Evolutionary conservation across 257 asterid genomes (phyloP).

Genomic region (Anisodus tanguticus): DNA sequence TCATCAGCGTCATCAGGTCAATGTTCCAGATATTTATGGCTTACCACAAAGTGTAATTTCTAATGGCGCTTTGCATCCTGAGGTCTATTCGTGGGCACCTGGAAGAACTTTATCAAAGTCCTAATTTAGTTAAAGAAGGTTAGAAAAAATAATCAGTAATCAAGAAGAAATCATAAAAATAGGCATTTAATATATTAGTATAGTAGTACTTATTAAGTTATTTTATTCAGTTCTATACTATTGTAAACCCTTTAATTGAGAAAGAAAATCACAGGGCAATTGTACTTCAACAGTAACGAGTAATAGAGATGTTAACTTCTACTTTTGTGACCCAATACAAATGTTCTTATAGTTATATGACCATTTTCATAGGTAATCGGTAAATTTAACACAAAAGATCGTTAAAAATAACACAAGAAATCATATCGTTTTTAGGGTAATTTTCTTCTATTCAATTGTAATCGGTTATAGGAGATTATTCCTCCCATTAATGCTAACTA

Average conservation of each 20-base stretch:
- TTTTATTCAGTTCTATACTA: neutral
- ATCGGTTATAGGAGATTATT: too few species aligned
- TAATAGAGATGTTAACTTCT: neutral
- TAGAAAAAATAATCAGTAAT: neutral
- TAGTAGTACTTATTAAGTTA: neutral
- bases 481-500: too few species aligned
- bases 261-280: neutral
- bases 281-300: neutral
- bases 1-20: conserved; percentile 58
- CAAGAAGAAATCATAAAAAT: neutral
- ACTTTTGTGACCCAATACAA: neutral
- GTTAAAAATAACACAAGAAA: too few species aligned
- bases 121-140: conserved; percentile 28
- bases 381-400: neutral
- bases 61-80: conserved; percentile 53
- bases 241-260: neutral
- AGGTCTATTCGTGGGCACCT: conserved; percentile 62
- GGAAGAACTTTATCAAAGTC: conserved; percentile 56
- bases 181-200: neutral
- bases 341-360: neutral
- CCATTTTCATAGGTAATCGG: neutral
- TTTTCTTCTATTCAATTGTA: too few species aligned
- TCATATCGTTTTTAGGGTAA: too few species aligned
- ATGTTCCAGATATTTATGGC: conserved; percentile 62
- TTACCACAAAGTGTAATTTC: conserved; percentile 70